These are phyloP conservation scores for Neonectria faginata DNA, from an alignment of 2,329 filamentous ascomycete genomes.

Conservation along the genomic window DNA sequence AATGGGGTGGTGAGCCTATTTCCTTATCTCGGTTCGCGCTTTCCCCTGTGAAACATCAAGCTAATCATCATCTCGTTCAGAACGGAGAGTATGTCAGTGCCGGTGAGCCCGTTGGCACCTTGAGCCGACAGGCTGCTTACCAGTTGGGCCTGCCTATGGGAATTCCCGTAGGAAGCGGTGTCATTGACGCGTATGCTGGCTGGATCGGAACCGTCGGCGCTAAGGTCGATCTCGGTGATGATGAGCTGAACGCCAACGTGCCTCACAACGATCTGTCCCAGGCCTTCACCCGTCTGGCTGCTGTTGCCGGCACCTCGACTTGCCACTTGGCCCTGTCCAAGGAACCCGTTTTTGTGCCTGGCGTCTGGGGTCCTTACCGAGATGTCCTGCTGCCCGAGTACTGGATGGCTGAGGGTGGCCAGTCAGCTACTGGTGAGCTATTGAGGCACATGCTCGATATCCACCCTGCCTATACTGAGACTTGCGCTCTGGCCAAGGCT, in stretches of 20 bases:
- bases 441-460: slow-evolving; percentile 95
- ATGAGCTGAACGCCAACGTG: slow-evolving; percentile 74
- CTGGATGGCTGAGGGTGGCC: slow-evolving; percentile 98
- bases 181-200: slow-evolving; percentile 98
- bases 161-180: slow-evolving; percentile 93
- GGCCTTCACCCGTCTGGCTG: slow-evolving; percentile 91
- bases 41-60: slow-evolving; percentile 7
- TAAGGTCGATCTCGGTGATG: slow-evolving; percentile 80
- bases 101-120: slow-evolving; percentile 86
- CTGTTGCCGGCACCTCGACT: slow-evolving; percentile 95
- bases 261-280: slow-evolving; percentile 89
- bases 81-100: slow-evolving; percentile 93
- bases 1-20: slow-evolving; percentile 84
- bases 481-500: slow-evolving; percentile 80
- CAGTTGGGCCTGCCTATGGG: slow-evolving; percentile 88
- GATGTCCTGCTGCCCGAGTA: slow-evolving; percentile 91
- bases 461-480: slow-evolving; percentile 88
- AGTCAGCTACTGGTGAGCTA: slow-evolving; percentile 95
- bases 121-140: slow-evolving; percentile 84
- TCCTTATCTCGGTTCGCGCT: slow-evolving; percentile 30
- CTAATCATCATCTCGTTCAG: slow-evolving; percentile 60
- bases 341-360: slow-evolving; percentile 91
- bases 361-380: slow-evolving; percentile 97
- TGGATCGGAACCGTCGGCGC: slow-evolving; percentile 99
- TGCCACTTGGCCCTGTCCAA: slow-evolving; percentile 97